Conservation (phyloP, 805 yeast genomes). For the Suhomyces sp. region DNA sequence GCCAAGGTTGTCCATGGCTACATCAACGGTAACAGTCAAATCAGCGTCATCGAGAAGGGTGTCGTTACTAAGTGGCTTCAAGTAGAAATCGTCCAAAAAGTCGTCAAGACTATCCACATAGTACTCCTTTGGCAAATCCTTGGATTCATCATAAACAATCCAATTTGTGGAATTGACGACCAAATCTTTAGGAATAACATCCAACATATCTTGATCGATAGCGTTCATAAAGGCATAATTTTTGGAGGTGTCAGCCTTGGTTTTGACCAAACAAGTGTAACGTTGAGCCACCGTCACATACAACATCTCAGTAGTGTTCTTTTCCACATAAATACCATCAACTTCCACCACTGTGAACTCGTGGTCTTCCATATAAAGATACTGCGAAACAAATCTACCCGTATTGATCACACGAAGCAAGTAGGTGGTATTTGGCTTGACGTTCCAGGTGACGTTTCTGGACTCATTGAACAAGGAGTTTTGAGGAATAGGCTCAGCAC, state of each 20-base stretch:
- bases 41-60: slow-evolving; percentile 66
- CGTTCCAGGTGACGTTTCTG: slow-evolving; percentile 68
- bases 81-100: slow-evolving; percentile 37
- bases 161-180: slow-evolving; percentile 71
- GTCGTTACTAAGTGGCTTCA: slow-evolving; percentile 26
- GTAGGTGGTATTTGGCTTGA: slow-evolving; percentile 84
- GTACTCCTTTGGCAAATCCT: slow-evolving; percentile 40
- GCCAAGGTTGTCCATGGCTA: slow-evolving; percentile 77
- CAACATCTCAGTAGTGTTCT: slow-evolving; percentile 62
- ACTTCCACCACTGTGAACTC: slow-evolving; percentile 82
- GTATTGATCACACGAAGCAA: slow-evolving; percentile 74
- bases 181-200: slow-evolving; percentile 62
- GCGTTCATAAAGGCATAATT: slow-evolving; percentile 83
- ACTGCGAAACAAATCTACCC: slow-evolving; percentile 92
- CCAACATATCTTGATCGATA: slow-evolving; percentile 82
- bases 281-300: slow-evolving; percentile 92
- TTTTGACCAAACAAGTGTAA: slow-evolving; percentile 72
- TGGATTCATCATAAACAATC: slow-evolving; percentile 52
- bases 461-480: slow-evolving; percentile 78
- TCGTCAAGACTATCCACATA: slow-evolving; percentile 44
- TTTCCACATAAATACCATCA: slow-evolving; percentile 86
- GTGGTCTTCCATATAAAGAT: slow-evolving; percentile 86
- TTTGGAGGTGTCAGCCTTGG: slow-evolving; percentile 57
- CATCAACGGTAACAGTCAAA: slow-evolving; percentile 63
- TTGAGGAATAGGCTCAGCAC: slow-evolving; percentile 97